Evolutionary conservation across 2,329 filamentous ascomycete genomes (phyloP), one percentile per base, ranked within the genome.

Genomic region (Stachybotrys elegans): DNA sequence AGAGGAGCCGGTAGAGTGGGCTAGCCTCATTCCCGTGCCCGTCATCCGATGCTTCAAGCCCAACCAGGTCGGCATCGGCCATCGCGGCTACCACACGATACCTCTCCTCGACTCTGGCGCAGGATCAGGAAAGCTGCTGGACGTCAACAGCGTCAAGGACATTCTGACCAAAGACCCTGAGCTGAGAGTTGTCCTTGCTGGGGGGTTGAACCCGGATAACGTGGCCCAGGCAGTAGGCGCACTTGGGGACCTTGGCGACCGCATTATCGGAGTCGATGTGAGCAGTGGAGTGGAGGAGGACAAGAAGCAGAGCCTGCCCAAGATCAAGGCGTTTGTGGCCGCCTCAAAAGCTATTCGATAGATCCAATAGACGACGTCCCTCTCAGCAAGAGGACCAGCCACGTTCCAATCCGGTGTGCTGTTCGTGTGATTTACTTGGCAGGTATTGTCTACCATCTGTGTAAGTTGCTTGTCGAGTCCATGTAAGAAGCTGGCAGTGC

Each of bases 271-370:
- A 2, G 86, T 98, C 4, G 93, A 98, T 70, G 88, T 95, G 17
- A 95, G 90, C 64, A 95, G 88, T 58, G 94, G 94, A 1, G 90
- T 98, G 3, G 93, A 97, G 67, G 83, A 81, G 27, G 78, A 85
- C 54, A 92, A 90, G 3, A 72, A 81, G 59, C 93, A 98, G 66
- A 86, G 84, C 63, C 57, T 92, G 45, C 78, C 81, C 16, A 94
- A 86, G 70, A 97, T 98, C 53, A 72, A 73, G 50, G 79, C 77
- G 4, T 98, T 98, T 65, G 73, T 97, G 32, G 77, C 79, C 59
- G 81, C 82, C 27, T 88, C 83, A 0, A 93, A 93, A 63, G 64
- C 67, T 23, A 69, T 79, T 46, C 66, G 72, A 58, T 77, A 71
- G 53, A 50, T 20, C 19, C 34, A n/a, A 40, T 22, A 16, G 12